Evolutionary conservation across 225 moss, liverwort and hornwort genomes (phyloP).

Genomic region (Takakia lepidozioides): DNA sequence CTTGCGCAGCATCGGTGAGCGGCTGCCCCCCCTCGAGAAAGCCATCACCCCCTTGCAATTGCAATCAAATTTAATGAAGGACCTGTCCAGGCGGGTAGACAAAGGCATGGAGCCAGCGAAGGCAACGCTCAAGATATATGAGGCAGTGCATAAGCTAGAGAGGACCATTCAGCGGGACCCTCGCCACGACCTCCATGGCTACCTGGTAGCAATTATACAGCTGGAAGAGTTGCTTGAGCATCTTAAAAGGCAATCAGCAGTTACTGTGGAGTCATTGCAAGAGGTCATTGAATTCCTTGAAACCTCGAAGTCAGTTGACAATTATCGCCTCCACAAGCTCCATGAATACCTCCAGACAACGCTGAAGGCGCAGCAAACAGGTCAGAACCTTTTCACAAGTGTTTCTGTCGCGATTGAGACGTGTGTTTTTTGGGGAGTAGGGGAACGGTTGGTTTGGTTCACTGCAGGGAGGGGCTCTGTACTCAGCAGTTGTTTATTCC

Average conservation of each 20-base stretch:
- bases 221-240: slow-evolving; percentile 50
- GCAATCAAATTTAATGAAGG: slow-evolving; percentile 35
- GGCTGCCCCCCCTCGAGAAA: slow-evolving; percentile 55
- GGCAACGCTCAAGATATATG: slow-evolving; percentile 54
- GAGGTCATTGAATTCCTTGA: slow-evolving; percentile 59
- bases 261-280: slow-evolving; percentile 40
- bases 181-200: slow-evolving; percentile 41
- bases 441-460: no score
- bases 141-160: slow-evolving; percentile 55
- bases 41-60: slow-evolving; percentile 62
- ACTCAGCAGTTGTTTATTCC: no score
- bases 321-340: slow-evolving; percentile 45
- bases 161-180: slow-evolving; percentile 61
- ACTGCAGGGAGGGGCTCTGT: no score
- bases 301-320: slow-evolving; percentile 35
- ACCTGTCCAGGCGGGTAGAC: slow-evolving; percentile 48
- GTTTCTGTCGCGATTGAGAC: no score
- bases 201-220: slow-evolving; percentile 46
- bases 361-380: slow-evolving; percentile 30
- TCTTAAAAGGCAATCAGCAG: slow-evolving; percentile 37
- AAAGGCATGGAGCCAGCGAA: slow-evolving; percentile 51
- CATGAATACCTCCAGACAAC: slow-evolving; percentile 37
- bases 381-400: no score
- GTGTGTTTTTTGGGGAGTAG: no score
- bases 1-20: slow-evolving; percentile 18